These are phyloP conservation scores for Aegilops bicornis DNA, from an alignment of 176 grass and related monocot species.

Conservation along the genomic window DNA sequence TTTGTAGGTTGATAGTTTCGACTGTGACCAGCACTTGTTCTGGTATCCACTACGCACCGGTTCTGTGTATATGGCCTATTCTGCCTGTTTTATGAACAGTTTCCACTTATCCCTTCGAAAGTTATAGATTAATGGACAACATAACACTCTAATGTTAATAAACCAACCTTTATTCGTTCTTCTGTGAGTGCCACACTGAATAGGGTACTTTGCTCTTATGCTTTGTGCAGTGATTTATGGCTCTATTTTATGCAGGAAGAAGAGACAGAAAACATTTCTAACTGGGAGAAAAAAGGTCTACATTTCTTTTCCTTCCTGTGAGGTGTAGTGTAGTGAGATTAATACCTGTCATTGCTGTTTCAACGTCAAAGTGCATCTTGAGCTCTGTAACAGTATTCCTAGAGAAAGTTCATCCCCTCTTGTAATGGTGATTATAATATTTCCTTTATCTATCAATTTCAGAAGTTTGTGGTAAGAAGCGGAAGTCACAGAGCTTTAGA, in stretches of 20 bases:
- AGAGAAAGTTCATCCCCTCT: background rate
- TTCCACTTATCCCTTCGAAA: background rate
- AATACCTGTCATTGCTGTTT: background rate
- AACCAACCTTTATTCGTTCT: background rate
- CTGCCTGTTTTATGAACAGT: background rate
- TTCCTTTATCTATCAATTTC: conserved; percentile 33
- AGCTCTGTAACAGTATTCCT: background rate
- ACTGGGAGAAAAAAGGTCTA: conserved; percentile 78
- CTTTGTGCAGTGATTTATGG: conserved; percentile 36
- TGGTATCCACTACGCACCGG: background rate
- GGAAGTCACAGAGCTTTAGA: conserved; percentile 72
- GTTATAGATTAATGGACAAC: background rate
- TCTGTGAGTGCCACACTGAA: background rate
- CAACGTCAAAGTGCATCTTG: conserved; percentile 4
- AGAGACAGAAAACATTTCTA: conserved; percentile 40
- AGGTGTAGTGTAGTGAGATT: background rate
- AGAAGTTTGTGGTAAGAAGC: conserved; percentile 77
- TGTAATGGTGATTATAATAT: background rate
- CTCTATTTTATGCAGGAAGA: conserved; percentile 60
- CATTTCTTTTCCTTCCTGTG: conserved; percentile 1
- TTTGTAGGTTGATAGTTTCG: conserved; percentile 17
- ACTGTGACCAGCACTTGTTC: background rate
- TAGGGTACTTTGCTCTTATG: background rate
- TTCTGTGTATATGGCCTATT: background rate
- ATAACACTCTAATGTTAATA: background rate